Conservation (phyloP, 2,329 filamentous ascomycete species). For the Conoideocrella luteorostrata region DNA sequence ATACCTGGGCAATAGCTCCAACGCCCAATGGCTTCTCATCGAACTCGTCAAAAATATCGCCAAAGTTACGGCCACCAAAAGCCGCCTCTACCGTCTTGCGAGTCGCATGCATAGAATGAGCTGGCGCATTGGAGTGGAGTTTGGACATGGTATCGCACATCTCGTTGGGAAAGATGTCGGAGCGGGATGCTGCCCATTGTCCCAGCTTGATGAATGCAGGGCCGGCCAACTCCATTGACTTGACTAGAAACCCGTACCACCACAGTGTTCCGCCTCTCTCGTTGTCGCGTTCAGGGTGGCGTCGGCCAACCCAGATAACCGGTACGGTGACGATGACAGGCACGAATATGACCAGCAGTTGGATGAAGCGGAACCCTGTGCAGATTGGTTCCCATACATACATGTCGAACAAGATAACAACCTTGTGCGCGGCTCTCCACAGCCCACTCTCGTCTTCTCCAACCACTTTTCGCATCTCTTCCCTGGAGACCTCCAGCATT, state of each 20-base stretch:
- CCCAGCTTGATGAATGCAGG: constrained; percentile 98
- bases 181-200: constrained; percentile 95
- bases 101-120: constrained; percentile 76
- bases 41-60: constrained; percentile 95
- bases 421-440: constrained; percentile 47
- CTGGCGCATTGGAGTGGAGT: constrained; percentile 88
- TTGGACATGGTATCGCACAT: constrained; percentile 93
- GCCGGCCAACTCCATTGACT: constrained; percentile 84
- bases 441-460: constrained; percentile 56
- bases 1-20: constrained; percentile 94
- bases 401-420: constrained; percentile 62
- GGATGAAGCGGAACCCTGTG: constrained; percentile 80
- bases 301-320: constrained; percentile 68
- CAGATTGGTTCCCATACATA: constrained; percentile 81
- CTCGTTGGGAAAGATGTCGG: constrained; percentile 91
- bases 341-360: constrained; percentile 82
- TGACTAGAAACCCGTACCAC: constrained; percentile 91
- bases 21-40: constrained; percentile 84
- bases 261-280: constrained; percentile 78
- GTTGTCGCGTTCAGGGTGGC: constrained; percentile 58
- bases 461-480: constrained; percentile 68
- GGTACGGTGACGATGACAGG: constrained; percentile 80
- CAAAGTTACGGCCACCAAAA: constrained; percentile 72
- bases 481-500: constrained; percentile 77
- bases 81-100: constrained; percentile 73